A percentile compares a stretch with the other conserved stretches of the same genome.
Conservation (phyloP, 208 protist species). For the Trypanosoma conorhini region DNA sequence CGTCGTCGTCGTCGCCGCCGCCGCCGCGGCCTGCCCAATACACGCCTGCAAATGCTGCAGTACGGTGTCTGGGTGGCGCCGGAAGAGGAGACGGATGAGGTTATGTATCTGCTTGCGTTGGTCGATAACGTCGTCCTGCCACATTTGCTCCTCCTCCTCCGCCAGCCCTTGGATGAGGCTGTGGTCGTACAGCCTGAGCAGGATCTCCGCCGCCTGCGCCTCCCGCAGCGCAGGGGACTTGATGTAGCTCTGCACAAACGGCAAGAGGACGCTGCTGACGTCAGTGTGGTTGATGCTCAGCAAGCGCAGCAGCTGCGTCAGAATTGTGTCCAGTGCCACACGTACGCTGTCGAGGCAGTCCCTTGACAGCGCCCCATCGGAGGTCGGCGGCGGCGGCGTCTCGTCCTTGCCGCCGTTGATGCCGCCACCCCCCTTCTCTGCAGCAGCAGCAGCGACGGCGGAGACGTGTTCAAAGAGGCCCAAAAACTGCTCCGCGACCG, state of each 20-base stretch:
- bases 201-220: conserved; percentile 50
- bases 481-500: conserved; percentile 66
- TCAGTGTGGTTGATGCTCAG: conserved; percentile 39
- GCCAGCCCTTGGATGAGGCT: conserved; percentile 45
- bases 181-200: conserved; percentile 48
- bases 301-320: conserved; percentile 39
- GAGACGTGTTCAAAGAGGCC: conserved; percentile 46
- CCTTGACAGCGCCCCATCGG: background rate
- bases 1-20: no score
- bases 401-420: background rate
- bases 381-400: background rate
- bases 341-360: conserved; percentile 36
- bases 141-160: conserved; percentile 42
- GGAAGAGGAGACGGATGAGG: conserved; percentile 60
- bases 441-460: background rate
- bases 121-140: conserved; percentile 62
- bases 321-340: conserved; percentile 43
- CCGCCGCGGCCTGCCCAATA: conserved; percentile 19
- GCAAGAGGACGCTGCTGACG: conserved; percentile 41
- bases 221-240: conserved; percentile 56
- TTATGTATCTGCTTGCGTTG: conserved; percentile 68
- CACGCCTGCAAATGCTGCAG: conserved; percentile 43
- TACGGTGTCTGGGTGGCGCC: conserved; percentile 48
- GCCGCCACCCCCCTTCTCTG: no score
- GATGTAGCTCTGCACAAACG: conserved; percentile 58